A percentile compares a stretch with the other conserved stretches of the same genome.
Conservation (phyloP, 176 grass and related monocot genomes). For the Oryza coarctata region DNA sequence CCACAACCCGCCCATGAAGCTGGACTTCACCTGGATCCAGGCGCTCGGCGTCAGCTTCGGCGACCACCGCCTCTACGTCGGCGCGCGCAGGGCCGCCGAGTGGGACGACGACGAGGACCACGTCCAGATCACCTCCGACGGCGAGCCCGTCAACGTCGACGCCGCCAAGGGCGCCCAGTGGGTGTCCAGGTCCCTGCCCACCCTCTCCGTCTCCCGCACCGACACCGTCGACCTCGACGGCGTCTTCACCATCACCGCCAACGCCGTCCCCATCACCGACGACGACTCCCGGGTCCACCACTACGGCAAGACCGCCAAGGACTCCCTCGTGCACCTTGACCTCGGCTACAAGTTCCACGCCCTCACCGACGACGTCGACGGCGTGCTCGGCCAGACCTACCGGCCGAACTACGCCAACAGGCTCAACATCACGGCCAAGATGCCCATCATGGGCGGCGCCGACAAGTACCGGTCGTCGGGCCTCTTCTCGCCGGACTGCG, state of each 20-base stretch:
- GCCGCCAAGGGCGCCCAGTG: slow-evolving; percentile 27
- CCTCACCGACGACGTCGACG: slow-evolving; percentile 36
- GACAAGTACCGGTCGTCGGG: slow-evolving; percentile 20
- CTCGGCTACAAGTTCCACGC: slow-evolving; percentile 62
- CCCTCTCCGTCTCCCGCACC: slow-evolving; percentile 30
- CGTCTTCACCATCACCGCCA: slow-evolving; percentile 54
- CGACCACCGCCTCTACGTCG: slow-evolving; percentile 52
- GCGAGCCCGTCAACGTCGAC: slow-evolving; percentile 37
- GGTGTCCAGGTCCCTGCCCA: not conserved
- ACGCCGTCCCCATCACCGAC: slow-evolving; percentile 61
- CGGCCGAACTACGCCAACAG: not conserved
- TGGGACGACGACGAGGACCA: slow-evolving; percentile 70
- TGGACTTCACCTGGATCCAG: slow-evolving; percentile 57
- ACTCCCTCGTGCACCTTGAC: slow-evolving; percentile 66
- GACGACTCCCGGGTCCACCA: slow-evolving; percentile 55
- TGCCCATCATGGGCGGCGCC: slow-evolving; percentile 41
- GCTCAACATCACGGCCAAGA: slow-evolving; percentile 17
- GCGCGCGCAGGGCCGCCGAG: slow-evolving; percentile 32
- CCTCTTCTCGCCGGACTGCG: slow-evolving; percentile 25
- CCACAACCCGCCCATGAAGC: slow-evolving; percentile 44
- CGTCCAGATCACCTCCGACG: slow-evolving; percentile 43
- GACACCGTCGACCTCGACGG: slow-evolving; percentile 42
- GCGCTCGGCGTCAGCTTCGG: slow-evolving; percentile 41
- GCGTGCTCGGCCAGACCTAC: slow-evolving; percentile 49
- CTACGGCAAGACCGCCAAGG: slow-evolving; percentile 39